phyloP scores from a whole-genome alignment of 768 basidiomycete species.

The Russula dissimulans region DNA sequence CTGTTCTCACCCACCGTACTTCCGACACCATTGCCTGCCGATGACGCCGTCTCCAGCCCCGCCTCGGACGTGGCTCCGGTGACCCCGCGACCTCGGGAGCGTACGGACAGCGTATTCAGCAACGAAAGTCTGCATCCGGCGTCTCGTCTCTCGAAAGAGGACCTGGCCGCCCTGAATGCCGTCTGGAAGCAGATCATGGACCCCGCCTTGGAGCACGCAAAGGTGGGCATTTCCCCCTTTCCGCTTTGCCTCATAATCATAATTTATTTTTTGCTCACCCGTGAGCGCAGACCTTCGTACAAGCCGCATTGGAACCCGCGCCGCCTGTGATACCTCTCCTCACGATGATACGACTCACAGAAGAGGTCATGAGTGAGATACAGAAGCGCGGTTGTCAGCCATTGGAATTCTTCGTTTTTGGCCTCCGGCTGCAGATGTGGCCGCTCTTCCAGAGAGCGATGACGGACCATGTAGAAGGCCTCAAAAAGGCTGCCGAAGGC shows the following conservation, averaged over 20 bases:
- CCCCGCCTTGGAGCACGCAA: constrained; percentile 78
- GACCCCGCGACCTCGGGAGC: constrained; percentile 22
- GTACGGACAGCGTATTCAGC: constrained; percentile 27
- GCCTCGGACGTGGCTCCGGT: constrained; percentile 42
- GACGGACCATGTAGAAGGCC: constrained; percentile 70
- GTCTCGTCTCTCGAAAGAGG: constrained; percentile 37
- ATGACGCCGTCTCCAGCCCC: constrained; percentile 25
- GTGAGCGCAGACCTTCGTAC: constrained; percentile 50
- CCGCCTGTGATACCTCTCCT: constrained; percentile 73
- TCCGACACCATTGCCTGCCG: constrained; percentile 22
- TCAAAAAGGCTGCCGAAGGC: constrained; percentile 79
- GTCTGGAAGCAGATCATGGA: constrained; percentile 94
- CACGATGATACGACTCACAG: constrained; percentile 86
- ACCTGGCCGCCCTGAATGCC: constrained; percentile 47
- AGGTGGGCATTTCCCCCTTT: constrained; percentile 36
- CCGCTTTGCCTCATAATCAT: background rate
- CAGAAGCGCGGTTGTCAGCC: constrained; percentile 73
- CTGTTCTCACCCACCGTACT: constrained; percentile 32
- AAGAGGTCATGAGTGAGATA: constrained; percentile 65
- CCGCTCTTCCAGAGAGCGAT: constrained; percentile 87
- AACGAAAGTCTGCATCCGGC: constrained; percentile 27
- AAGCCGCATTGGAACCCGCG: constrained; percentile 57
- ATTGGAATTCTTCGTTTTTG: constrained; percentile 73
- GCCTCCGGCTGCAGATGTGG: constrained; percentile 81
- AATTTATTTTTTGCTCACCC: background rate